phyloP scores from a whole-genome alignment of 2,329 filamentous ascomycete species.

The Whalleya microplaca region DNA sequence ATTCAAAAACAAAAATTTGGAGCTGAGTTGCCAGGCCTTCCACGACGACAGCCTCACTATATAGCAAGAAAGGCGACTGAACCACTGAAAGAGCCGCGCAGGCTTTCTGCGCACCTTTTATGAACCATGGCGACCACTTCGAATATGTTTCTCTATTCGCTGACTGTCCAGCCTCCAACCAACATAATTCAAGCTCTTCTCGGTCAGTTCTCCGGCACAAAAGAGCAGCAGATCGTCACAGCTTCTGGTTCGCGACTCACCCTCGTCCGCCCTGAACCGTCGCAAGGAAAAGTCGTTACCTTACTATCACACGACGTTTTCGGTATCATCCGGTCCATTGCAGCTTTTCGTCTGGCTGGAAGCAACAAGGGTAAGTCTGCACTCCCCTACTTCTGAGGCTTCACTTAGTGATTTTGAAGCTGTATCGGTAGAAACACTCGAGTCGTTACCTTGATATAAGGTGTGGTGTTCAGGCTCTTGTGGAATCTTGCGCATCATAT shows the following conservation, averaged over 20 bases:
- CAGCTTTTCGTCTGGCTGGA: conserved; percentile 88
- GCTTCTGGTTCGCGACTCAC: conserved; percentile 89
- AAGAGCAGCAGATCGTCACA: conserved; percentile 96
- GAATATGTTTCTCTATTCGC: conserved; percentile 97
- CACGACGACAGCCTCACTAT: conserved; percentile 10
- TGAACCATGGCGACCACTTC: conserved; percentile 92
- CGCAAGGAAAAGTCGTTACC: conserved; percentile 83
- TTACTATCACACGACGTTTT: conserved; percentile 93
- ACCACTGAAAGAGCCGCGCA: conserved; percentile 34
- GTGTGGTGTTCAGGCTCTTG: conserved; percentile 25
- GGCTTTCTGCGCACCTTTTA: conserved; percentile 35
- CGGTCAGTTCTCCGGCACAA: conserved; percentile 93
- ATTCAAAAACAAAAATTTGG: conserved; percentile 25
- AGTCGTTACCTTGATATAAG: conserved; percentile 30
- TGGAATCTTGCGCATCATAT: conserved; percentile 15
- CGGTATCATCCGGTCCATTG: conserved; percentile 88
- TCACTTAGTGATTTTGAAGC: conserved; percentile 76
- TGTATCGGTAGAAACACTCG: conserved; percentile 52
- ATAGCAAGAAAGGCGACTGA: conserved; percentile 17
- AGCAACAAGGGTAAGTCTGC: conserved; percentile 87
- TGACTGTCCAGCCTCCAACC: conserved; percentile 92
- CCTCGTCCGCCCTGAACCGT: conserved; percentile 82
- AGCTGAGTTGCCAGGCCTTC: conserved; percentile 20
- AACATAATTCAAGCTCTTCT: conserved; percentile 88
- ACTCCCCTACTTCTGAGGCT: conserved; percentile 46